phyloP scores from a whole-genome alignment of 805 yeast species.

The Pichia scutulata region DNA sequence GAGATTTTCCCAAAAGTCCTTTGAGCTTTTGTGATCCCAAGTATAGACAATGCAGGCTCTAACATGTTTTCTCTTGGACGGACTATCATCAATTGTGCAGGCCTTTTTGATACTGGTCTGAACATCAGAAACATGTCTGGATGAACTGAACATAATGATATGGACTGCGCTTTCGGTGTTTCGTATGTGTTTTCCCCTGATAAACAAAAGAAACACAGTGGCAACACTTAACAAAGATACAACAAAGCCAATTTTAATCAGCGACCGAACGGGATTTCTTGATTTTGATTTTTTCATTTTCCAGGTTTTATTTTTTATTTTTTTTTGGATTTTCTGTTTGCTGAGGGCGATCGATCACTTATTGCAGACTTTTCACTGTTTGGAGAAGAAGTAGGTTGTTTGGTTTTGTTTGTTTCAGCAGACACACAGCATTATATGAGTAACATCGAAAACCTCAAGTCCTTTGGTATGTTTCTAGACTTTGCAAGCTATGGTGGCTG shows the following conservation, averaged over 20 bases:
- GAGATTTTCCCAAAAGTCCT: slow-evolving; percentile 78
- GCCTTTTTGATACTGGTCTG: slow-evolving; percentile 66
- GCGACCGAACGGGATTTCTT: background rate
- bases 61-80: slow-evolving; percentile 95
- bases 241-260: background rate
- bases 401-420: background rate
- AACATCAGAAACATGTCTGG: slow-evolving; percentile 33
- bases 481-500: background rate
- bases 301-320: no score
- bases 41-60: slow-evolving; percentile 92
- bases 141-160: slow-evolving; percentile 16
- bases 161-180: background rate
- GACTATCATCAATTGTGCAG: slow-evolving; percentile 74
- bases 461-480: slow-evolving; percentile 49
- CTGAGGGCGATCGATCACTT: background rate
- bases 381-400: background rate
- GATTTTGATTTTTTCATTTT: no score
- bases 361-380: background rate
- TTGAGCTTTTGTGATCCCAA: slow-evolving; percentile 87
- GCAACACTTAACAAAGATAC: background rate
- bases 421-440: slow-evolving; percentile 42
- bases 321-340: background rate
- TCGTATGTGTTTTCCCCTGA: background rate
- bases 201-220: no score
- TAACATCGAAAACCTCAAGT: slow-evolving; percentile 86